Evolutionary conservation across 2,329 filamentous ascomycete genomes (phyloP).

Genomic region (Fusarium caatingaense): DNA sequence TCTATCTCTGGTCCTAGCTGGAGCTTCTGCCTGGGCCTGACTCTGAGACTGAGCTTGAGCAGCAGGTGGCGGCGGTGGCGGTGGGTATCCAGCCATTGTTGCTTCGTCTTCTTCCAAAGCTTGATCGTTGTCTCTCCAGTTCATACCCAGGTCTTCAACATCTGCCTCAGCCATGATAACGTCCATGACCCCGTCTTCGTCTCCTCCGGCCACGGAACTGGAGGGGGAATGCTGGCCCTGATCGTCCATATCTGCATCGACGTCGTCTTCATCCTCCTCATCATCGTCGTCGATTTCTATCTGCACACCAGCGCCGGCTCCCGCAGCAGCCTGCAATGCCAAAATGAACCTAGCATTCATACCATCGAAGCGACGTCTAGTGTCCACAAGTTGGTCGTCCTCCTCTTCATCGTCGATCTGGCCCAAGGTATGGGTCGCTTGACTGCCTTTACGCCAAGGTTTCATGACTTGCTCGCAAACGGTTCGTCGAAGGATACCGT

Average conservation of each 20-base stretch:
- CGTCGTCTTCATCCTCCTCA: constrained; percentile 51
- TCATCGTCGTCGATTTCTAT: constrained; percentile 48
- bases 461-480: constrained; percentile 93
- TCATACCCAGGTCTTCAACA: constrained; percentile 59
- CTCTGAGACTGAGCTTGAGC: constrained; percentile 61
- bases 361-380: constrained; percentile 46
- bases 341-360: constrained; percentile 54
- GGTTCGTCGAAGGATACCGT: constrained; percentile 79
- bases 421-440: constrained; percentile 75
- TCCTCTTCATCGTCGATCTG: constrained; percentile 59
- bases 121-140: constrained; percentile 69
- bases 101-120: constrained; percentile 81
- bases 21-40: constrained; percentile 55
- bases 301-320: constrained; percentile 44
- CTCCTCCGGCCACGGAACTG: constrained; percentile 53
- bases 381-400: constrained; percentile 61
- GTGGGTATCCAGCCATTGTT: constrained; percentile 78
- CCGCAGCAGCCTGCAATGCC: constrained; percentile 52
- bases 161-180: constrained; percentile 69
- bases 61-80: constrained; percentile 71
- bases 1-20: constrained; percentile 60
- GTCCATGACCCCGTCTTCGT: constrained; percentile 65
- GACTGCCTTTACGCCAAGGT: constrained; percentile 87
- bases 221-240: constrained; percentile 51
- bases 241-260: constrained; percentile 58